A percentile compares a stretch with the other conserved stretches of the same genome.
These are phyloP conservation scores for Heracleum sosnowskyi DNA, from an alignment of 129 eudicot genomes.

Conservation along the genomic window DNA sequence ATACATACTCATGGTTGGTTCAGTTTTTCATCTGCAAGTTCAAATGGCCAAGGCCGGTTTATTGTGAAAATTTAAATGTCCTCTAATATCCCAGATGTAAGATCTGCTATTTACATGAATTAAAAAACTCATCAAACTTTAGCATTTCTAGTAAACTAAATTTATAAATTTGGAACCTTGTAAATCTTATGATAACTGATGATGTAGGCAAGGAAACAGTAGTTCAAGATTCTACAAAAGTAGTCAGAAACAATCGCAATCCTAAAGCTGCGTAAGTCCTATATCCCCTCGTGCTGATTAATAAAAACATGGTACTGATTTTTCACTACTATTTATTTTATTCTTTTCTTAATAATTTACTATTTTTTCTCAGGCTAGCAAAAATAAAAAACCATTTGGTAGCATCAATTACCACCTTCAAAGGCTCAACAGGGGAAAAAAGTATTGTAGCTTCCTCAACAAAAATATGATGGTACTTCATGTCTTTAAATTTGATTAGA, in stretches of 20 bases:
- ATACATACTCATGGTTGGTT: not conserved
- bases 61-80: too few relatives aligned
- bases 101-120: not conserved
- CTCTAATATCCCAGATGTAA: too few relatives aligned
- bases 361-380: slow-evolving; percentile 27
- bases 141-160: not conserved
- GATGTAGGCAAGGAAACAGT: slow-evolving; percentile 6
- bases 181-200: slow-evolving; percentile 40
- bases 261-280: slow-evolving; percentile 26
- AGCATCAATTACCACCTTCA: slow-evolving; percentile 60
- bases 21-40: too few relatives aligned
- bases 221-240: slow-evolving; percentile 6
- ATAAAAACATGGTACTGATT: too few relatives aligned
- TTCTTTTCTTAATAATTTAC: not conserved
- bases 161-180: not conserved
- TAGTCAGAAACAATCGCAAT: slow-evolving; percentile 15
- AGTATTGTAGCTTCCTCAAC: slow-evolving; percentile 16
- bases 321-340: not conserved
- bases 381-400: slow-evolving; percentile 43
- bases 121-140: not conserved
- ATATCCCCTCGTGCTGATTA: not conserved
- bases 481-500: not conserved
- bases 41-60: too few relatives aligned
- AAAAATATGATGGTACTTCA: too few relatives aligned
- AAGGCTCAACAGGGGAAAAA: slow-evolving; percentile 54